A percentile compares a stretch with the other conserved stretches of the same genome.
Conservation (phyloP, 2,329 filamentous ascomycete species). For the Colletotrichum aenigma region DNA sequence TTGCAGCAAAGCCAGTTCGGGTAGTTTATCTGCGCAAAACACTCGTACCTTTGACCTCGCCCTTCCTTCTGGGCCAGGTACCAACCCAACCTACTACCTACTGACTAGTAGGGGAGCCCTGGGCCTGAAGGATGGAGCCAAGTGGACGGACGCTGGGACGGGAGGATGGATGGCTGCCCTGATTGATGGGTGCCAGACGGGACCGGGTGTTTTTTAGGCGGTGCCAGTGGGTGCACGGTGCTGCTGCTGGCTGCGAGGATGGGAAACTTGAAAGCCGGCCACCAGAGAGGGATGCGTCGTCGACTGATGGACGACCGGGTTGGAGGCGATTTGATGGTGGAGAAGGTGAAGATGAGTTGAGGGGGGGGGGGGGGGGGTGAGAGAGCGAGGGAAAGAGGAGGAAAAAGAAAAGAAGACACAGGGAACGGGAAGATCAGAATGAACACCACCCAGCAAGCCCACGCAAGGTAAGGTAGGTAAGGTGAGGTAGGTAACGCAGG, state of each 20-base stretch:
- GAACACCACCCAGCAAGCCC: not conserved
- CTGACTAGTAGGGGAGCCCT: not conserved
- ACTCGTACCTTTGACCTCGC: not conserved
- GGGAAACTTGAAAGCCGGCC: not conserved
- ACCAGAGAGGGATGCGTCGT: not conserved
- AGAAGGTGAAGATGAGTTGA: not conserved
- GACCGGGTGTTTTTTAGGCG: not conserved
- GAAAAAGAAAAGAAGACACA: constrained; percentile 26
- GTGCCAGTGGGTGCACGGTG: not conserved
- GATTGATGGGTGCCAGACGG: constrained; percentile 1
- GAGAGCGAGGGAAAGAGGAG: constrained; percentile 29
- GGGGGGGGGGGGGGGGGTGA: constrained; percentile 29
- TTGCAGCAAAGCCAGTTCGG: not conserved
- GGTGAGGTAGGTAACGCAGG: not conserved
- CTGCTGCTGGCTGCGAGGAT: not conserved
- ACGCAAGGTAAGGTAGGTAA: not conserved
- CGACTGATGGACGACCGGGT: not conserved
- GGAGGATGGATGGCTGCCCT: constrained; percentile 4
- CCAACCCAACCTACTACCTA: not conserved
- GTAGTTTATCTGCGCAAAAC: not conserved
- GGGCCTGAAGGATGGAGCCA: constrained; percentile 1
- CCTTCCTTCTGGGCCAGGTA: not conserved
- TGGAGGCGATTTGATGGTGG: not conserved
- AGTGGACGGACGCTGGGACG: not conserved
- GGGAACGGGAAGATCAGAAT: constrained; percentile 27